Base-by-base conservation (phyloP, 192 early-diverging fungal species). In the Gigaspora rosea region DNA sequence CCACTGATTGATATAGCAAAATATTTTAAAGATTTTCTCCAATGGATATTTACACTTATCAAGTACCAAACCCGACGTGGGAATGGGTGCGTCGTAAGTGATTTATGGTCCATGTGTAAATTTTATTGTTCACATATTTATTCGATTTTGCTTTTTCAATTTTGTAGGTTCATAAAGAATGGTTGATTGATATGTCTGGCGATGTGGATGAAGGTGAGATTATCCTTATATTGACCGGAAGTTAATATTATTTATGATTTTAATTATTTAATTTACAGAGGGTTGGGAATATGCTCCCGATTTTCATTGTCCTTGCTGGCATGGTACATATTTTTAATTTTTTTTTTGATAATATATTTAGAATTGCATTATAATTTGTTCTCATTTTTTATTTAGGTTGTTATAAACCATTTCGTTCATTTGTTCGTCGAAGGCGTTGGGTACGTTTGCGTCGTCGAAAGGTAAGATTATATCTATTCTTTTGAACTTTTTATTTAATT, bases 151-250 rank as follows among this genome's bases (percentile, higher is more conserved):
- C 13, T 41, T 11, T 27, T 7, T 33, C 16, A 49, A 11, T 10
- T n/a, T 8, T 73, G 9, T 46, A 85, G 84, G 61, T 78, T 6
- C 80, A 83, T 78, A 86, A 86, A 74, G 80, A 82, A 8, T 89
- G 88, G 88, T 67, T 89, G 46, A 84, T 86, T 22, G 88, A 89
- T 49, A 87, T 89, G 88, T 85, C 88, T n/a, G 84, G 83, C 1
- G 86, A 89, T 76, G 86, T 89, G 7, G 88, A 89, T 59, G 86
- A 89, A 79, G 75, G 81, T 82, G 77, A 13, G 27, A 35, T 33
- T 50, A n/a, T 6, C 13, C 41, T 73, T 36, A 0, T 73, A 6
- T 65, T 32, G 3, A 15, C 22, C 58, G 15, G 36, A 47, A 15
- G 50, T 50, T 65, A 52, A 41, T 67, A 67, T 8, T 13, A 54